Conservation (phyloP, 2,329 filamentous ascomycete genomes). For the Penicillium corylophilum region DNA sequence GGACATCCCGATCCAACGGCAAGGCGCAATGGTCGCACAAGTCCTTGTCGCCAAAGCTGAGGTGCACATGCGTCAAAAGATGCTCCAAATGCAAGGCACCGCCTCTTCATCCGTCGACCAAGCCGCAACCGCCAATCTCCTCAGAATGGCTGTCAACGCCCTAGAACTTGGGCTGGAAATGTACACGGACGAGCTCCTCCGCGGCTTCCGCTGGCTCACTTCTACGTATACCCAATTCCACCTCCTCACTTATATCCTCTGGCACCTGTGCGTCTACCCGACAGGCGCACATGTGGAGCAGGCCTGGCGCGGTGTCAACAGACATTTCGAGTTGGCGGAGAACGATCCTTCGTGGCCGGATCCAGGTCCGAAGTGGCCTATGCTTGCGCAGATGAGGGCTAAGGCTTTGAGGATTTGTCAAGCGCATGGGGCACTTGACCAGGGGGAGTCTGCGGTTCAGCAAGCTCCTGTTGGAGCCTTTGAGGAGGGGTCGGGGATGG, state of each 20-base stretch:
- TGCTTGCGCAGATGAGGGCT: slow-evolving; percentile 16
- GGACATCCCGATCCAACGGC: slow-evolving; percentile 48
- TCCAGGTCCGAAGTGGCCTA: slow-evolving; percentile 24
- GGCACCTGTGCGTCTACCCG: slow-evolving; percentile 45
- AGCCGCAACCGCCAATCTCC: slow-evolving; percentile 31
- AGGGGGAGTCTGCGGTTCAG: neutral
- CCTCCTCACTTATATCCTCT: slow-evolving; percentile 46
- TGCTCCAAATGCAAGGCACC: slow-evolving; percentile 12
- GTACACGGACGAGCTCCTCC: slow-evolving; percentile 40
- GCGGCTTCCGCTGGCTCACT: slow-evolving; percentile 39
- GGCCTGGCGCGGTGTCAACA: slow-evolving; percentile 32
- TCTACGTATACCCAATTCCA: slow-evolving; percentile 47
- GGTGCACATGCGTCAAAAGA: slow-evolving; percentile 33
- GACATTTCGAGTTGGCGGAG: slow-evolving; percentile 17
- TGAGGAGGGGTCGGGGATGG: neutral
- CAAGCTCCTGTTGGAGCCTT: neutral
- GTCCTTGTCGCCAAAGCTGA: slow-evolving; percentile 39
- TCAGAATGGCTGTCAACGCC: slow-evolving; percentile 34
- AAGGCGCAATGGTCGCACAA: slow-evolving; percentile 29
- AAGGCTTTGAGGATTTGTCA: slow-evolving; percentile 18
- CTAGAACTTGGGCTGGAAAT: slow-evolving; percentile 35
- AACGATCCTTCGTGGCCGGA: slow-evolving; percentile 19
- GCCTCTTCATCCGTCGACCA: slow-evolving; percentile 9
- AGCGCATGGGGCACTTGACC: neutral
- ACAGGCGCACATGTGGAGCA: slow-evolving; percentile 27